These are phyloP conservation scores for Botrytis cinerea DNA, from an alignment of 2,329 filamentous ascomycete genomes.

Conservation along the genomic window DNA sequence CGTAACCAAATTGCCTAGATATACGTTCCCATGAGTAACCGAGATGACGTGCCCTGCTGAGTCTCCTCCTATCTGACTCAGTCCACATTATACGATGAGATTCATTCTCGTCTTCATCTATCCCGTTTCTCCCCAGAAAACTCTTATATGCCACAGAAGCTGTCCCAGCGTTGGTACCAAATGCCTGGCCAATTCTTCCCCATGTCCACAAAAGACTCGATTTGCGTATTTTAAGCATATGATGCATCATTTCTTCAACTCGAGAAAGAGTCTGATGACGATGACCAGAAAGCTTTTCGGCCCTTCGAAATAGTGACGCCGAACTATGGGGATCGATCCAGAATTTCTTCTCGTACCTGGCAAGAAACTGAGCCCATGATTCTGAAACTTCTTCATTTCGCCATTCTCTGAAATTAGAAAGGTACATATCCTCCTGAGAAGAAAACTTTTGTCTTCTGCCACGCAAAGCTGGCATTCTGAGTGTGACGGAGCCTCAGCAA, in stretches of 20 bases:
- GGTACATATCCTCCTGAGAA: background rate
- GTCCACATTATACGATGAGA: background rate
- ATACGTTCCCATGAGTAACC: slow-evolving; percentile 7
- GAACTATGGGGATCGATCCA: background rate
- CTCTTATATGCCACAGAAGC: slow-evolving; percentile 1
- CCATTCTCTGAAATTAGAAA: background rate
- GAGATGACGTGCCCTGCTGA: slow-evolving; percentile 4
- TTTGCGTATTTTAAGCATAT: slow-evolving; percentile 1
- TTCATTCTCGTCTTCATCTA: background rate
- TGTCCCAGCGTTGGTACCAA: background rate
- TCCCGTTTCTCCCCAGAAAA: background rate
- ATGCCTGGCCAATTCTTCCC: slow-evolving; percentile 7
- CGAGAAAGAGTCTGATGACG: background rate
- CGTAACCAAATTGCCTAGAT: background rate
- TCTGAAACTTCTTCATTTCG: background rate
- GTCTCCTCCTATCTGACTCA: background rate
- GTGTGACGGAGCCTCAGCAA: background rate
- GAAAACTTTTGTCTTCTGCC: background rate
- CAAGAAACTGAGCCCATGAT: slow-evolving; percentile 6
- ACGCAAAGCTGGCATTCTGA: background rate
- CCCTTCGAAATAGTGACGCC: background rate
- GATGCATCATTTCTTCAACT: background rate
- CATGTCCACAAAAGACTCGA: slow-evolving; percentile 9
- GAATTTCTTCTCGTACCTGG: slow-evolving; percentile 7
- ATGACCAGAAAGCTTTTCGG: background rate